Evolutionary conservation across 371 early-diverging fungal species (phyloP).

Genomic region (Mucor mucedo): DNA sequence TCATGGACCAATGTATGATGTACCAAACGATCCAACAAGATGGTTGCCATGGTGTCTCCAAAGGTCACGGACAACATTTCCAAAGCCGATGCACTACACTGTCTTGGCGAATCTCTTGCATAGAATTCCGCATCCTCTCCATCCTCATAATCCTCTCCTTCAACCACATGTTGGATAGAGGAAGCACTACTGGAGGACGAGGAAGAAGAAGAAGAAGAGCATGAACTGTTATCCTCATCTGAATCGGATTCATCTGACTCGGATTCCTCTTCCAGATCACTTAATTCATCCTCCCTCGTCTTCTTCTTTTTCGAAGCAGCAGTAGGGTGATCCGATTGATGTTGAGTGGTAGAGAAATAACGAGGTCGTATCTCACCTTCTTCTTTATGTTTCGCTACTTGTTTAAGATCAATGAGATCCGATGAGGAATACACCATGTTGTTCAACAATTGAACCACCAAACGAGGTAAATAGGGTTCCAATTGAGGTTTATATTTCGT

Average conservation of each 20-base stretch:
- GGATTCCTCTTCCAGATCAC: slow-evolving; percentile 16
- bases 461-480: slow-evolving; percentile 66
- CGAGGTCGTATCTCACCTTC: slow-evolving; percentile 23
- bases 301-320: slow-evolving; percentile 56
- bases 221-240: slow-evolving; percentile 7
- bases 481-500: slow-evolving; percentile 69
- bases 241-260: slow-evolving; percentile 12
- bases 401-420: slow-evolving; percentile 67
- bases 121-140: slow-evolving; percentile 73
- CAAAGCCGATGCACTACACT: slow-evolving; percentile 90
- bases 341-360: too few relatives aligned
- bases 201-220: not conserved
- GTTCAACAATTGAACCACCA: slow-evolving; percentile 82
- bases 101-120: slow-evolving; percentile 88
- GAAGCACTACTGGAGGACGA: slow-evolving; percentile 3
- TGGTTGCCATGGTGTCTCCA: slow-evolving; percentile 68
- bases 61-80: slow-evolving; percentile 83
- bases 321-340: slow-evolving; percentile 58
- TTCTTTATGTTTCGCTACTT: slow-evolving; percentile 71
- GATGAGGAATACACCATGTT: slow-evolving; percentile 90
- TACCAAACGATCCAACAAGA: slow-evolving; percentile 71
- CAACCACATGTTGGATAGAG: not conserved
- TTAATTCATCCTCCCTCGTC: slow-evolving; percentile 1
- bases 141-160: slow-evolving; percentile 1
- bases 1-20: slow-evolving; percentile 66